A percentile compares a stretch with the other conserved stretches of the same genome.
Conservation (phyloP, 768 basidiomycete genomes). For the Lentinula boryana region DNA sequence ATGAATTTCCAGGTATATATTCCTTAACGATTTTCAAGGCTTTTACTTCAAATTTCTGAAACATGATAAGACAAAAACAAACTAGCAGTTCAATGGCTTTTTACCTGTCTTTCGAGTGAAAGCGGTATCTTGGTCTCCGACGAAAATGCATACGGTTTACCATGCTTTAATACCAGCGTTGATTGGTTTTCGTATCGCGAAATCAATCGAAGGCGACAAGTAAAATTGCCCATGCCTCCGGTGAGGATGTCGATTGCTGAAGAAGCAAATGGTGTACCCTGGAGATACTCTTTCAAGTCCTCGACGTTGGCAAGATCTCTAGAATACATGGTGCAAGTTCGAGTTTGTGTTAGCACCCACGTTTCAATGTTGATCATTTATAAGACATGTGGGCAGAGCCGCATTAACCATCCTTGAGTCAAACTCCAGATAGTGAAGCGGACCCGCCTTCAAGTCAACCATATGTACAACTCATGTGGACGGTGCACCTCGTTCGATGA, state of each 20-base stretch:
- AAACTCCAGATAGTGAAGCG: not conserved
- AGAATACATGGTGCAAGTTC: not conserved
- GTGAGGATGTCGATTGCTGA: conserved; percentile 30
- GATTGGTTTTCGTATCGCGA: conserved; percentile 30
- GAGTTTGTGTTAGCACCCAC: not conserved
- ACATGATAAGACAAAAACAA: not conserved
- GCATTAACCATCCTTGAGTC: not conserved
- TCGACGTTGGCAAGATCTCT: not conserved
- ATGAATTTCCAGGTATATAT: conserved; percentile 27
- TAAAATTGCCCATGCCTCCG: conserved; percentile 52
- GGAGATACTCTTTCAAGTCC: conserved; percentile 32
- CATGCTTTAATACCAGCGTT: conserved; percentile 58
- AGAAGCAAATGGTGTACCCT: conserved; percentile 41
- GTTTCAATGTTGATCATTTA: not conserved
- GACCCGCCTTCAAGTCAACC: no score
- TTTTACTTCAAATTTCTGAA: conserved; percentile 29
- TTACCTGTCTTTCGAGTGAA: conserved; percentile 50
- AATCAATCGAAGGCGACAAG: conserved; percentile 46
- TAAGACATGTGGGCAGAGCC: not conserved
- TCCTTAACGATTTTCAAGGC: conserved; percentile 40
- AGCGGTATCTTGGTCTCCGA: conserved; percentile 19
- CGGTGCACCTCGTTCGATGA: no score
- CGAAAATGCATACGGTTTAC: conserved; percentile 31
- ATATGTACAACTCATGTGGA: no score
- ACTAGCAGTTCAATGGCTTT: not conserved